Base-by-base conservation (phyloP, 2,329 filamentous ascomycete genomes). In the Akanthomyces uredinophilus region DNA sequence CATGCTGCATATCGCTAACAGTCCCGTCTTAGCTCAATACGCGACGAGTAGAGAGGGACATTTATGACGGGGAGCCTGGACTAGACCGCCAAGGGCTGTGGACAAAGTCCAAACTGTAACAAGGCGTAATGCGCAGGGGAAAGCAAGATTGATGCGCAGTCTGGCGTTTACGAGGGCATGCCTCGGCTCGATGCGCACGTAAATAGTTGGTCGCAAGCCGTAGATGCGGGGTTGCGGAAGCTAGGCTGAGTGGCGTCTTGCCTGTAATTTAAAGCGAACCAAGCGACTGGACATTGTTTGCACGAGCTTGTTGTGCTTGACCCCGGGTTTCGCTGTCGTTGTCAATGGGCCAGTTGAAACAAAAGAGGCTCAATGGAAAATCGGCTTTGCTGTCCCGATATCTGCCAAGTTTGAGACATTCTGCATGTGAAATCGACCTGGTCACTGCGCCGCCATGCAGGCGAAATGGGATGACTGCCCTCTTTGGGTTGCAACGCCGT, bases 21-120 rank as follows among this genome's bases (percentile, higher is more conserved):
- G 18, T n/a, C 16, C 50, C 58, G 64, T 64, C 63, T 58, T 67
- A 92, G 89, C 86, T 96, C 70, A 97, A 97, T 74, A 83, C 90
- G 6, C 83, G 92, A 62, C 84, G 86, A 64, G 85, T 95, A 61
- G 92, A 96, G 74, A 82, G 89, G 66, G 91, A 96, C 70, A 91
- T 96, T 61, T 97, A 91, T 74, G 89, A 96, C 71, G 92, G 91
- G 1, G 86, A 86, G 61, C 79, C 86, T 27, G 85, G 85, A 10
- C 73, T 94, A 62, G 88, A 90, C 66, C 77, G 74, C 64, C 72
- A 73, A 62, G 79, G 81, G 13, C 69, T 84, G 60, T 83, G 82
- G 81, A 76, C 77, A 63, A 80, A 74, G 69, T 76, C 82, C 51
- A 85, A 81, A 74, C 72, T 85, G 64, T 85, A 67, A 56, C 47